Conservation (phyloP, 2,329 filamentous ascomycete species). For the Colletotrichum lini region DNA sequence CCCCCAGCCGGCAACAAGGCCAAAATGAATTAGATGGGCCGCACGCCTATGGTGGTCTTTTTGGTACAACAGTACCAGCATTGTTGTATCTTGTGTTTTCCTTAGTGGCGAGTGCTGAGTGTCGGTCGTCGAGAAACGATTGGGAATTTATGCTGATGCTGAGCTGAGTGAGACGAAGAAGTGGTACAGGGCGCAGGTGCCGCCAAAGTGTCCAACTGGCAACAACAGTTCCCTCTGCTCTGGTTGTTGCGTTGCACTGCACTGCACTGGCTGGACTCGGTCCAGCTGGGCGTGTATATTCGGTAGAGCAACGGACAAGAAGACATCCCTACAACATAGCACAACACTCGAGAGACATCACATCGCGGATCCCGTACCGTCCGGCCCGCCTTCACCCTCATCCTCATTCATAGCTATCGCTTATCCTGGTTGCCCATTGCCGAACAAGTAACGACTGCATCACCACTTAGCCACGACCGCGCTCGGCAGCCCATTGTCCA, state of each 20-base stretch:
- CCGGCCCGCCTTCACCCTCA: neutral
- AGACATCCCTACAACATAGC: neutral
- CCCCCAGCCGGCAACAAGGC: neutral
- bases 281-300: neutral
- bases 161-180: neutral
- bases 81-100: neutral
- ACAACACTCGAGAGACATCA: neutral
- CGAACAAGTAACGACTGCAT: neutral
- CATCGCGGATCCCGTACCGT: neutral
- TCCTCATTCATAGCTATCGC: neutral
- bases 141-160: neutral
- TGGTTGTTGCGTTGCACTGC: neutral
- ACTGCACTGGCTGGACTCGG: neutral
- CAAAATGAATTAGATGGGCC: constrained; percentile 15
- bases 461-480: too few relatives aligned
- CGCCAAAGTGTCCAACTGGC: neutral
- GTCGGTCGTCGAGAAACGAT: too few relatives aligned
- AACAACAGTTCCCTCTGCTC: neutral
- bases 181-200: neutral
- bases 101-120: neutral
- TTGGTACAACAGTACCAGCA: too few relatives aligned
- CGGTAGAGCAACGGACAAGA: neutral
- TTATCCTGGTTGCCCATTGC: neutral
- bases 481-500: neutral
- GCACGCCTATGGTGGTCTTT: too few relatives aligned